Base-by-base conservation (phyloP, 768 basidiomycete genomes). In the Sporobolomyces roseus region DNA sequence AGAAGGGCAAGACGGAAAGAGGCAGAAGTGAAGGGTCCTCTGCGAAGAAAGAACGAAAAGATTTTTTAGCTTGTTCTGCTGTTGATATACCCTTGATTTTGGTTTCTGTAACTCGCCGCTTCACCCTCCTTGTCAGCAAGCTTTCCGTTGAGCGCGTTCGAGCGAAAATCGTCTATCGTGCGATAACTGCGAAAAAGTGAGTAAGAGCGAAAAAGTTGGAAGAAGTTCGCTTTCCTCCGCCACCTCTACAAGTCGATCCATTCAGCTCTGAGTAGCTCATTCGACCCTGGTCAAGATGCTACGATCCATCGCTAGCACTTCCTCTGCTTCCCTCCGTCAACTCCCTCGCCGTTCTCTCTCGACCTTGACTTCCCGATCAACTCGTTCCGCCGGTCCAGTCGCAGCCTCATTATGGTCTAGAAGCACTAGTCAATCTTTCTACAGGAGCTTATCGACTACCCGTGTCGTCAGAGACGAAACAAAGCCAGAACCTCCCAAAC, bases 401-500 rank as follows among this genome's bases (percentile, higher is more conserved):
- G 38, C 53, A 27, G 38, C 59, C 14, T 32, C 23, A 25, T 12
- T 35, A 2, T 30, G 45, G 23, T 32, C 46, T 1, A 19, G 4
- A 33, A 21, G 10, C 36, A 58, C 13, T 21, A 25, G 35, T n/a
- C 30, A 4, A 32, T 30, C 35, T 52, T 46, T 38, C 23, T 30
- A 10, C 59, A 51, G 68, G 16, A 30, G 50, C 1, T 52, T 70
- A 52, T 12, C 36, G 12, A 45, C 30, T 7, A 61, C 68, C 38
- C 30, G 50, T 43, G 19, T 13, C 23, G 33, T 23, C 30, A 13
- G 63, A 23, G 63, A 65, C 3, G 71, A 68, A 35, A 41, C 38
- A 27, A 72, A 72, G 55, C 66, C 71, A 8, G 53, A 61, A 23
- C 61, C 71, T 35, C 43, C 51, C 5, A 43, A 61, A 13, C 72